These are phyloP conservation scores for Chrysanthemum makinoi DNA, from an alignment of 129 eudicot species.

Conservation along the genomic window DNA sequence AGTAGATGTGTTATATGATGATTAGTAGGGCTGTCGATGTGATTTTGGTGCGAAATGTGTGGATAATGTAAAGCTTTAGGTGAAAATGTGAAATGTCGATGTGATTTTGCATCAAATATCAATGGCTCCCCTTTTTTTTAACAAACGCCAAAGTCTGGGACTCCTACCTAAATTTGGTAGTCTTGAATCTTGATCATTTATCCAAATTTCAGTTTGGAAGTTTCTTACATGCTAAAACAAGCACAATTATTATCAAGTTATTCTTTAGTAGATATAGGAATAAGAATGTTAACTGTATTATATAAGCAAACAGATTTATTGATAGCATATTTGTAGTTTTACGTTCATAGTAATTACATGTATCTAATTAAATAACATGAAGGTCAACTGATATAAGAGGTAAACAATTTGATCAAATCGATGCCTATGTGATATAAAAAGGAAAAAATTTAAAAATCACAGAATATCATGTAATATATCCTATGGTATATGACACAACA, in stretches of 20 bases:
- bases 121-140: constrained; percentile 20
- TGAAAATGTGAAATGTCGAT: too few relatives aligned
- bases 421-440: too few relatives aligned
- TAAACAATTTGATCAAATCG: too few relatives aligned
- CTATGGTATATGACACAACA: too few relatives aligned
- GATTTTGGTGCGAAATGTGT: too few relatives aligned
- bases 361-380: background rate
- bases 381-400: too few relatives aligned
- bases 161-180: constrained; percentile 25
- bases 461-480: too few relatives aligned
- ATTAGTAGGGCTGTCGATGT: too few relatives aligned
- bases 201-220: constrained; percentile 22
- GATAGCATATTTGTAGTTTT: background rate
- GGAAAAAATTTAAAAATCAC: too few relatives aligned
- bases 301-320: background rate
- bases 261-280: too few relatives aligned
- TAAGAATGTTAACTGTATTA: background rate
- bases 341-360: background rate
- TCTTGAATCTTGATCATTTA: constrained; percentile 12
- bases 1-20: too few relatives aligned
- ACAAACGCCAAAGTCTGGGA: constrained; percentile 27
- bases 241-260: constrained; percentile 13
- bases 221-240: constrained; percentile 20
- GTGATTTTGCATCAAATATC: constrained; percentile 22
- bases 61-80: too few relatives aligned